A percentile compares a stretch with the other conserved stretches of the same genome.
Conservation (phyloP, 352 stramenopile species). For the Aphanomyces stellatus region DNA sequence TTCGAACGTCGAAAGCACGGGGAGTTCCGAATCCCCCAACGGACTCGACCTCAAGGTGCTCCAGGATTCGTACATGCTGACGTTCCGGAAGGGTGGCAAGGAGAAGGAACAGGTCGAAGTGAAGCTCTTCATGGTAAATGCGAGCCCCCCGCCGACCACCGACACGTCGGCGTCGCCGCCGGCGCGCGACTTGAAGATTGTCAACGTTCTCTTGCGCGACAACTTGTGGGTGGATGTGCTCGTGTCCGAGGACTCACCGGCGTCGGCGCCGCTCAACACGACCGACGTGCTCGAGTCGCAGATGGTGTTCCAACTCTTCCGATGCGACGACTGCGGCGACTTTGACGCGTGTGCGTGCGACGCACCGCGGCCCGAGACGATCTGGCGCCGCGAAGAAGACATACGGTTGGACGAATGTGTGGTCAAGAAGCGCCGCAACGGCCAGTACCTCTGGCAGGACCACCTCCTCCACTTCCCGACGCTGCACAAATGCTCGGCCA, state of each 20-base stretch:
- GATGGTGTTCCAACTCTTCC: neutral
- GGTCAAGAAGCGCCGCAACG: neutral
- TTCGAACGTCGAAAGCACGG: neutral
- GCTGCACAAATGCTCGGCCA: neutral
- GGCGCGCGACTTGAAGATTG: slow-evolving; percentile 1
- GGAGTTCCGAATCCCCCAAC: neutral
- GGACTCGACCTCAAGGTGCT: slow-evolving; percentile 7
- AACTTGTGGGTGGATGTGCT: slow-evolving; percentile 9
- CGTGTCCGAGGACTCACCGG: neutral
- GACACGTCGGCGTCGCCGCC: too few relatives aligned
- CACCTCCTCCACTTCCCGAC: neutral
- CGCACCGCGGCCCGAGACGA: neutral
- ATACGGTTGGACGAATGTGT: slow-evolving; percentile 7
- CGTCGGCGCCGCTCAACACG: neutral
- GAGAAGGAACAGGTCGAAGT: slow-evolving; percentile 1
- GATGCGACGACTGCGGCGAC: neutral
- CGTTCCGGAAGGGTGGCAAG: neutral
- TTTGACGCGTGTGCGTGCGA: neutral
- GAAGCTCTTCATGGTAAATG: slow-evolving; percentile 20
- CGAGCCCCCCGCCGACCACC: neutral
- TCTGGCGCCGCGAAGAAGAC: slow-evolving; percentile 16
- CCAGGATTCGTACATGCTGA: slow-evolving; percentile 11
- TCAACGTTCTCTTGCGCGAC: slow-evolving; percentile 4
- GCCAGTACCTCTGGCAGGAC: neutral
- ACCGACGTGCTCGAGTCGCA: neutral